phyloP scores from a whole-genome alignment of 2,329 filamentous ascomycete species.

The Pseudopyricularia javanii region DNA sequence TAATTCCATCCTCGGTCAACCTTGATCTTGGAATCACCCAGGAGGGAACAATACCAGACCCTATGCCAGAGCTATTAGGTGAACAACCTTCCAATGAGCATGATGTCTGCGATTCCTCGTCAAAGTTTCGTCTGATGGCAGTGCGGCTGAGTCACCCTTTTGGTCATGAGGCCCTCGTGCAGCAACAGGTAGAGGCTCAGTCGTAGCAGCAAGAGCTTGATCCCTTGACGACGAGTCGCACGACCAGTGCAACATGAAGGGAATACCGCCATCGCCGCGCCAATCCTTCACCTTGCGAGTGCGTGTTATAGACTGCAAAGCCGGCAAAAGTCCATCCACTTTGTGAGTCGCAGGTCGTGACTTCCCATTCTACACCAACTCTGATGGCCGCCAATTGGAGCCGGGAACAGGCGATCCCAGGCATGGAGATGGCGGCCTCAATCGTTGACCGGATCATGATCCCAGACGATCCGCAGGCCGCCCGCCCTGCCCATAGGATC shows the following conservation, averaged over 20 bases:
- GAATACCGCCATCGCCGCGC: not conserved
- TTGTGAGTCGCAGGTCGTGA: not conserved
- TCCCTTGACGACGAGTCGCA: too few relatives aligned
- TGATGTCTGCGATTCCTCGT: too few relatives aligned
- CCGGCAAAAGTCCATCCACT: too few relatives aligned
- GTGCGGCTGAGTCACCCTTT: not conserved
- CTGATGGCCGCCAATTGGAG: too few relatives aligned
- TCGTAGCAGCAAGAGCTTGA: too few relatives aligned
- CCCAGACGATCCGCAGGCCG: slow-evolving; percentile 8
- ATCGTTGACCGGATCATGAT: slow-evolving; percentile 6
- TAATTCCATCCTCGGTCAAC: too few relatives aligned
- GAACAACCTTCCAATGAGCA: too few relatives aligned
- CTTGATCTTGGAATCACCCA: too few relatives aligned
- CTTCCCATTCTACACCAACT: too few relatives aligned
- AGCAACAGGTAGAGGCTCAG: not conserved
- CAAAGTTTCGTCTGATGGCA: not conserved
- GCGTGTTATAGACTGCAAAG: not conserved
- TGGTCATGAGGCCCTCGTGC: not conserved
- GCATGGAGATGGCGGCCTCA: not conserved
- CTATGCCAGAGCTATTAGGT: too few relatives aligned
- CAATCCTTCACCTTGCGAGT: not conserved
- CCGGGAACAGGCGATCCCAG: not conserved
- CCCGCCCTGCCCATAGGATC: not conserved
- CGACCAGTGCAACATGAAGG: not conserved
- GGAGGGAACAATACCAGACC: too few relatives aligned